Conservation (phyloP, 495 filamentous ascomycete species). For the Penicillium cataractarum region DNA sequence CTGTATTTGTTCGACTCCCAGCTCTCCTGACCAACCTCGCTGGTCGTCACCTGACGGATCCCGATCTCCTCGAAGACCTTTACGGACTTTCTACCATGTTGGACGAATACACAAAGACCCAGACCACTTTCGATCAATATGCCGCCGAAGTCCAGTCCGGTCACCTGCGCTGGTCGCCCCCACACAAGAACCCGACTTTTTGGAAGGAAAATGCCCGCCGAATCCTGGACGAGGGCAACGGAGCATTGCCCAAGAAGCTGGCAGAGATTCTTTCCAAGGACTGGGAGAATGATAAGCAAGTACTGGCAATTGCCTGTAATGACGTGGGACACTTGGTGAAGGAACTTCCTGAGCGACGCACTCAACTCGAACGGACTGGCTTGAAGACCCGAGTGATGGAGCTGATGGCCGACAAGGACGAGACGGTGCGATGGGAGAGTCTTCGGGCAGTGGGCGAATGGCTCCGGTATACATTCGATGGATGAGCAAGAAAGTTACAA, state of each 20-base stretch:
- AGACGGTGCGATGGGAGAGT: slow-evolving; percentile 93
- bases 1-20: slow-evolving; percentile 81
- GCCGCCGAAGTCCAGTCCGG: slow-evolving; percentile 86
- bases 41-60: slow-evolving; percentile 83
- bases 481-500: slow-evolving; percentile 24
- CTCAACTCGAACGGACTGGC: slow-evolving; percentile 84
- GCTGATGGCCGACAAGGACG: slow-evolving; percentile 88
- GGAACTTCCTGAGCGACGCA: slow-evolving; percentile 83
- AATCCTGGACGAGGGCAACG: slow-evolving; percentile 84
- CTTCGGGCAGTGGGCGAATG: slow-evolving; percentile 90
- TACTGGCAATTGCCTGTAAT: slow-evolving; percentile 94
- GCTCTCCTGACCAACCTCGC: slow-evolving; percentile 77
- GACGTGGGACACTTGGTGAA: slow-evolving; percentile 88
- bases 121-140: slow-evolving; percentile 97
- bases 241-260: slow-evolving; percentile 78
- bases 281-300: slow-evolving; percentile 94
- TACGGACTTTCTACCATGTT: slow-evolving; percentile 73
- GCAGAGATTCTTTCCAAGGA: slow-evolving; percentile 82
- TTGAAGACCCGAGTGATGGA: slow-evolving; percentile 93
- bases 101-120: slow-evolving; percentile 91
- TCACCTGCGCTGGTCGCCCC: slow-evolving; percentile 92
- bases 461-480: slow-evolving; percentile 87
- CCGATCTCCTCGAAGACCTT: slow-evolving; percentile 87
- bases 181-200: slow-evolving; percentile 86
- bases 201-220: slow-evolving; percentile 95